Conservation (phyloP, 371 early-diverging fungal species). For the Conidiobolus incongruus region DNA sequence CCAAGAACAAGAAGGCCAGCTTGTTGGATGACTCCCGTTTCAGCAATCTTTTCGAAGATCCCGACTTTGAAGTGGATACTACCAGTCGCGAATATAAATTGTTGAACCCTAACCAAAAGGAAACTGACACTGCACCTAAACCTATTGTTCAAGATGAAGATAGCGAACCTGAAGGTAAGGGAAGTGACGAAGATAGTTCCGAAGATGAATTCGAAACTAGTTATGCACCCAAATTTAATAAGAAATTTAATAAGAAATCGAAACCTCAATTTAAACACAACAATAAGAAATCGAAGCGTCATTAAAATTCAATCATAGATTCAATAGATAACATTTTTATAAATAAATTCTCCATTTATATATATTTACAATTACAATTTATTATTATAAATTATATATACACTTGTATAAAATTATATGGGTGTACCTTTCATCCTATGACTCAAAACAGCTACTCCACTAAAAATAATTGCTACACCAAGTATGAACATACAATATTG, state of each 20-base stretch:
- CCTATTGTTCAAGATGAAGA: conserved; percentile 3
- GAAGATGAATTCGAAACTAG: neutral
- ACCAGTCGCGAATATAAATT: conserved; percentile 60
- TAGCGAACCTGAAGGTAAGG: conserved; percentile 7
- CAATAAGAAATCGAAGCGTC: no score
- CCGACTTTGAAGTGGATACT: conserved; percentile 84
- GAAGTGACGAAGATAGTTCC: conserved; percentile 3
- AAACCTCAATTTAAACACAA: no score
- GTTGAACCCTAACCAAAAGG: conserved; percentile 34
- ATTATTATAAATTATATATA: no score
- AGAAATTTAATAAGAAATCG: no score
- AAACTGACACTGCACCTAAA: neutral
- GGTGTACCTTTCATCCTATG: conserved; percentile 7
- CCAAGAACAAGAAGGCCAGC: conserved; percentile 22
- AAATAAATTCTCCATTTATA: no score
- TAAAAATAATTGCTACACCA: conserved; percentile 46
- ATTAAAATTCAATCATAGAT: no score
- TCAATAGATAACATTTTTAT: no score
- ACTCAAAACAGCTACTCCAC: conserved; percentile 32
- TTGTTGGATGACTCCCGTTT: conserved; percentile 70
- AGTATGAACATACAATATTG: conserved; percentile 41
- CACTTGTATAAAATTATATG: no score
- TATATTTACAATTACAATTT: no score
- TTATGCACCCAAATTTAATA: neutral
- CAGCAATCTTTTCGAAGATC: conserved; percentile 67